These are phyloP conservation scores for Verbena officinalis DNA, from an alignment of 257 asterid species.

Conservation along the genomic window DNA sequence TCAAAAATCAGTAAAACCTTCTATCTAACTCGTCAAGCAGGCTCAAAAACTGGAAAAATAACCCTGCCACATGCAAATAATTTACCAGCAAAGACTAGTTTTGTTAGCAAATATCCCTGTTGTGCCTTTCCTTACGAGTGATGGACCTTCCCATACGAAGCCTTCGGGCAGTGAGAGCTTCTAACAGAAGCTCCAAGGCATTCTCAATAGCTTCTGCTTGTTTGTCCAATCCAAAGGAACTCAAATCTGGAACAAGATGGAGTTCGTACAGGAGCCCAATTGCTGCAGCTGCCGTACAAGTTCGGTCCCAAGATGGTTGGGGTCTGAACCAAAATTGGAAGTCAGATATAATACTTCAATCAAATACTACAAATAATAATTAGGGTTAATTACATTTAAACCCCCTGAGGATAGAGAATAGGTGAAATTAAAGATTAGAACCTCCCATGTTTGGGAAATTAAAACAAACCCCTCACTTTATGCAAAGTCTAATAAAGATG, in stretches of 20 bases:
- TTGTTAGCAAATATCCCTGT: slow-evolving; percentile 52
- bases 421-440: too few species aligned
- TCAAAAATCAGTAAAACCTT: slow-evolving; percentile 10
- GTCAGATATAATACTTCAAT: slow-evolving; percentile 1
- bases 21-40: not conserved
- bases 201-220: slow-evolving; percentile 69
- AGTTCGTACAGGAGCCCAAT: slow-evolving; percentile 81
- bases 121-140: slow-evolving; percentile 59
- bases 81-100: not conserved
- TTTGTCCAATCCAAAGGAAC: slow-evolving; percentile 52
- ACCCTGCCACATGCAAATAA: not conserved
- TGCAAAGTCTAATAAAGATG: too few species aligned
- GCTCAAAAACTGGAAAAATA: not conserved
- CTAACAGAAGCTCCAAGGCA: slow-evolving; percentile 61
- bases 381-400: too few species aligned
- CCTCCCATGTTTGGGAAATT: too few species aligned
- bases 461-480: too few species aligned
- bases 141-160: slow-evolving; percentile 80
- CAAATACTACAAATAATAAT: not conserved
- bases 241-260: slow-evolving; percentile 56
- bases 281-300: slow-evolving; percentile 98
- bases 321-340: slow-evolving; percentile 52
- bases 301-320: slow-evolving; percentile 98
- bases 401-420: too few species aligned
- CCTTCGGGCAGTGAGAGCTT: slow-evolving; percentile 72